A percentile compares a stretch with the other conserved stretches of the same genome.
Evolutionary conservation across 2,329 filamentous ascomycete genomes (phyloP).

Genomic region (Cadophora sp.): DNA sequence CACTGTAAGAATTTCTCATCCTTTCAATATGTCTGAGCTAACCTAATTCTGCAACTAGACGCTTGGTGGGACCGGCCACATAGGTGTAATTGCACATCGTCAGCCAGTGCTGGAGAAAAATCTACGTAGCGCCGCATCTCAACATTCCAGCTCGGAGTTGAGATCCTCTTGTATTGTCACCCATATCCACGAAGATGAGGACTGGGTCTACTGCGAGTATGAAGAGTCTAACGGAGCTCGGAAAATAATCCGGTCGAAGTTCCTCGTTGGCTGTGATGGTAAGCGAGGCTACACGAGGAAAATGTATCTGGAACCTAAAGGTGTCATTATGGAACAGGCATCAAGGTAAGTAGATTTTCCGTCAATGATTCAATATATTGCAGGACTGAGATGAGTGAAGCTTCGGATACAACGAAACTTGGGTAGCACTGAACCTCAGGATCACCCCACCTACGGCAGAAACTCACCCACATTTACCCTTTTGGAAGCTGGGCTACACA

Average conservation of each 20-base stretch:
- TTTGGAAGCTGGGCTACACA: constrained; percentile 55
- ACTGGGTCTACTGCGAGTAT: neutral
- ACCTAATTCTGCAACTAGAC: neutral
- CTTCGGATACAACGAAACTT: constrained; percentile 49
- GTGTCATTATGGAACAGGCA: constrained; percentile 13
- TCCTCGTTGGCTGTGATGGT: constrained; percentile 32
- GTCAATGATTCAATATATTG: neutral
- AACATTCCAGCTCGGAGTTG: neutral
- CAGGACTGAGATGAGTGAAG: constrained; percentile 24
- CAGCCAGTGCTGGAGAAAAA: constrained; percentile 3
- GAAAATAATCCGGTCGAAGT: constrained; percentile 13
- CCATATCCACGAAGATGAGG: neutral
- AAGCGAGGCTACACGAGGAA: constrained; percentile 32
- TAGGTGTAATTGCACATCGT: neutral
- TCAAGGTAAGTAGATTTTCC: neutral
- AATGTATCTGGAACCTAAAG: constrained; percentile 39
- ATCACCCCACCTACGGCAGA: constrained; percentile 52
- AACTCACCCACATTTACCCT: constrained; percentile 55
- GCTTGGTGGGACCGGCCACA: neutral
- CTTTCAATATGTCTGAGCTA: too few species aligned
- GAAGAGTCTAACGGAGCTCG: neutral
- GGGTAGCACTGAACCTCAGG: constrained; percentile 56
- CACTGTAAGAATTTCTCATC: neutral
- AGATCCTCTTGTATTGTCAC: constrained; percentile 1
- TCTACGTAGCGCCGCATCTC: neutral